Conservation (phyloP, 176 grass and related monocot species). For the Oryza meyeriana region DNA sequence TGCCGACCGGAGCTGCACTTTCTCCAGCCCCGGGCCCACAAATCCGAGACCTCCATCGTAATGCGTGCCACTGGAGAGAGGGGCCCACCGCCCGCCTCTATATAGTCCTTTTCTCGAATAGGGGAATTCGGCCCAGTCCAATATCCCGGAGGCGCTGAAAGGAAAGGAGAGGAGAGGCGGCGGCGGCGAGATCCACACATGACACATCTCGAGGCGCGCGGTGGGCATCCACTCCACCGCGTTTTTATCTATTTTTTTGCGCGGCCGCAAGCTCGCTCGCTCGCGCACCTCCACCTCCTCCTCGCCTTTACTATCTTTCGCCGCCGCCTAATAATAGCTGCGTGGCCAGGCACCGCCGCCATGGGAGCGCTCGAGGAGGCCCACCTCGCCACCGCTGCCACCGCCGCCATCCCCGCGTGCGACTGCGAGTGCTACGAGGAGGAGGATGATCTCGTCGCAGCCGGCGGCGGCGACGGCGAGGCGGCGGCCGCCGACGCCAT, state of each 20-base stretch:
- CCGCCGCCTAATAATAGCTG: constrained; percentile 39
- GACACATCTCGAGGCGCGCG: constrained; percentile 24
- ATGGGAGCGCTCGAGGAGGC: constrained; percentile 78
- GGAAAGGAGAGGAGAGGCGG: background rate
- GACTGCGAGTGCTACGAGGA: constrained; percentile 40
- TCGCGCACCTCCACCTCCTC: background rate
- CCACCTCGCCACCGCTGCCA: constrained; percentile 41
- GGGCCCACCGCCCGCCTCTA: background rate
- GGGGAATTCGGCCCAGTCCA: background rate
- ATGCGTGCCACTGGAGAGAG: background rate
- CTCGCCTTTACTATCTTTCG: background rate
- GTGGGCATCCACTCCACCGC: constrained; percentile 22
- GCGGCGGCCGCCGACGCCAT: constrained; percentile 24
- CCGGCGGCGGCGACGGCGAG: constrained; percentile 7
- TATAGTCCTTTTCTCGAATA: background rate
- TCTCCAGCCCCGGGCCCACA: background rate
- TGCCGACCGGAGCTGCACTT: background rate
- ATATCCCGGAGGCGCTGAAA: background rate
- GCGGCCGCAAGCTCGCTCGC: background rate
- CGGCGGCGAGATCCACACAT: constrained; percentile 50
- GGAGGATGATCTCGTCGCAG: constrained; percentile 25
- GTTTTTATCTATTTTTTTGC: background rate
- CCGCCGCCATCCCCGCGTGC: constrained; percentile 16
- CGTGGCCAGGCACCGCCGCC: constrained; percentile 23
- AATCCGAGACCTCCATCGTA: background rate